A percentile compares a stretch with the other conserved stretches of the same genome.
phyloP scores from a whole-genome alignment of 2,329 filamentous ascomycete genomes.

The Penicillium janthinellum region DNA sequence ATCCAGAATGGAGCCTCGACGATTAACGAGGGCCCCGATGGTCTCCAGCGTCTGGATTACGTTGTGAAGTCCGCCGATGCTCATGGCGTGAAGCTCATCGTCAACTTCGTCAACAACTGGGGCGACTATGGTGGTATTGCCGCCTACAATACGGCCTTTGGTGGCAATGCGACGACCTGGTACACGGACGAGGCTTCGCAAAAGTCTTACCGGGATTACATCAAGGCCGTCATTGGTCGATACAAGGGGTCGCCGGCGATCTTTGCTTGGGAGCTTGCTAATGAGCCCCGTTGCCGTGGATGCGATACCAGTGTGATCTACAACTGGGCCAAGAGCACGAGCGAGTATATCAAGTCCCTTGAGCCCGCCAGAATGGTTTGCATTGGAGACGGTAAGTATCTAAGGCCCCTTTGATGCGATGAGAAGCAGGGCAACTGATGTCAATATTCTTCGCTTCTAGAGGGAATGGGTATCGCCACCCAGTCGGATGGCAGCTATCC shows the following conservation, averaged over 20 bases:
- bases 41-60: conserved; percentile 65
- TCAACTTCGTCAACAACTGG: conserved; percentile 65
- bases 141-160: conserved; percentile 59
- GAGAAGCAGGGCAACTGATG: background rate
- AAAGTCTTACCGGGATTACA: conserved; percentile 63
- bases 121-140: conserved; percentile 67
- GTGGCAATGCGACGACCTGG: conserved; percentile 56
- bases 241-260: conserved; percentile 62
- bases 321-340: conserved; percentile 62
- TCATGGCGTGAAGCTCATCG: conserved; percentile 64
- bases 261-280: conserved; percentile 69
- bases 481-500: conserved; percentile 57
- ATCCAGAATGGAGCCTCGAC: conserved; percentile 42
- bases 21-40: conserved; percentile 65
- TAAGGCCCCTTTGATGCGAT: background rate
- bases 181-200: conserved; percentile 59
- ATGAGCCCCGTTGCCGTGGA: conserved; percentile 65
- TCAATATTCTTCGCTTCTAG: conserved; percentile 31
- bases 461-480: conserved; percentile 56
- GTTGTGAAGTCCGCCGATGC: conserved; percentile 63
- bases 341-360: conserved; percentile 64
- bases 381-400: conserved; percentile 54
- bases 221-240: conserved; percentile 60
- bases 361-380: conserved; percentile 64
- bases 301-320: conserved; percentile 61